Evolutionary conservation across 352 stramenopile species (phyloP).

Genomic region (Pythium apleroticum): DNA sequence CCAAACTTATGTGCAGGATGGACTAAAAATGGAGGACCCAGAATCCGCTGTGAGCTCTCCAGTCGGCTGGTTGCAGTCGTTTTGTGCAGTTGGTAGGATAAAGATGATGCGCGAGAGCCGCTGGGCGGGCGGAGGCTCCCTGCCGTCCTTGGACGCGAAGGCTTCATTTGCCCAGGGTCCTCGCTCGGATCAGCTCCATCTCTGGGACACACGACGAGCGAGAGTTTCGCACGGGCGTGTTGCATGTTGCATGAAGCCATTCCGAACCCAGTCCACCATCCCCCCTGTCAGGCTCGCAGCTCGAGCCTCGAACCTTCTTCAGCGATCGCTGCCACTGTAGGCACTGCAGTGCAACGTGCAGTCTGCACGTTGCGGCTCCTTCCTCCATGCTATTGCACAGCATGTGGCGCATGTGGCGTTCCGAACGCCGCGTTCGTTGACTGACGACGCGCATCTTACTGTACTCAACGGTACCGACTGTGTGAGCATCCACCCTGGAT

Average conservation of each 20-base stretch:
- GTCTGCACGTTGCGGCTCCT: neutral
- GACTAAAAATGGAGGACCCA: neutral
- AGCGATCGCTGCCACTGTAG: neutral
- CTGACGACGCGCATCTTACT: neutral
- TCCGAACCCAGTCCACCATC: neutral
- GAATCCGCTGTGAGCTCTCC: neutral
- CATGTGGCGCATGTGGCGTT: no score
- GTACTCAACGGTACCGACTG: neutral
- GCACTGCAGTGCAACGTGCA: no score
- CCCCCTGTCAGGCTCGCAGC: neutral
- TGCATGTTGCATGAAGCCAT: neutral
- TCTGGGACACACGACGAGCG: neutral
- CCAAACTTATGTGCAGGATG: neutral
- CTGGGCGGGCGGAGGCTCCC: neutral
- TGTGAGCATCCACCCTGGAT: neutral
- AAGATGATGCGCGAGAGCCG: neutral
- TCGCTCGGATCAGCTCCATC: neutral
- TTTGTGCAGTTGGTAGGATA: conserved; percentile 1
- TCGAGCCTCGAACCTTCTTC: neutral
- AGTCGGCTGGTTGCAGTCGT: neutral
- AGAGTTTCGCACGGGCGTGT: neutral
- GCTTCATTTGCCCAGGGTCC: no score
- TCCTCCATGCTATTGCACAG: neutral
- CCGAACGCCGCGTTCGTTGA: no score
- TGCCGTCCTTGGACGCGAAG: no score